phyloP scores from a whole-genome alignment of 139 green algal species.

The Yamagishiella unicocca region DNA sequence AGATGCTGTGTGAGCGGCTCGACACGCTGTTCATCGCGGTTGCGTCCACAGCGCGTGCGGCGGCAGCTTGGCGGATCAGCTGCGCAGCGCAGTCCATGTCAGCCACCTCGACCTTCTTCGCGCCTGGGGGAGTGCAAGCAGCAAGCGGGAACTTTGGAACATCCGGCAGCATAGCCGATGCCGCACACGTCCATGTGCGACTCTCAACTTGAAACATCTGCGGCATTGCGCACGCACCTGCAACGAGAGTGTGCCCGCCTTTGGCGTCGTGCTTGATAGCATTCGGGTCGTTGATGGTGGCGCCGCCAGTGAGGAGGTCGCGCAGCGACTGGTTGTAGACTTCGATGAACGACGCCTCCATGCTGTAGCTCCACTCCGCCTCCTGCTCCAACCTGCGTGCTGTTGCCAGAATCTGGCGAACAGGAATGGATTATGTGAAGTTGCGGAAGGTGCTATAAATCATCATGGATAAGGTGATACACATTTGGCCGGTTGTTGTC shows the following conservation, averaged over 20 bases:
- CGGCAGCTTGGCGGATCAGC: constrained; percentile 76
- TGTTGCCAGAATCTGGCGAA: constrained; percentile 77
- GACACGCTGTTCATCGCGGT: constrained; percentile 96
- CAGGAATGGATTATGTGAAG: too few relatives aligned
- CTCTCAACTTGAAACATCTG: too few relatives aligned
- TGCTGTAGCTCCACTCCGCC: constrained; percentile 87
- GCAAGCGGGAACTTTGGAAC: not conserved
- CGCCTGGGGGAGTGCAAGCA: not conserved
- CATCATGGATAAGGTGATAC: not conserved
- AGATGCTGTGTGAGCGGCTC: constrained; percentile 92
- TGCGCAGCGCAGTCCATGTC: constrained; percentile 75
- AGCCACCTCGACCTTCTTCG: constrained; percentile 67
- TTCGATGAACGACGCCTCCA: constrained; percentile 94
- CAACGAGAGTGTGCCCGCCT: constrained; percentile 83
- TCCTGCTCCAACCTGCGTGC: constrained; percentile 70
- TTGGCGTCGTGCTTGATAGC: constrained; percentile 89
- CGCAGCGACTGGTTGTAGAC: constrained; percentile 62
- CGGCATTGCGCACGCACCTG: constrained; percentile 62
- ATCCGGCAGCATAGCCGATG: not conserved
- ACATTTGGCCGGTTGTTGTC: too few relatives aligned
- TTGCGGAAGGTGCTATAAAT: too few relatives aligned
- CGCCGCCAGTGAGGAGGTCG: constrained; percentile 81
- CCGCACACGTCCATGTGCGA: not conserved
- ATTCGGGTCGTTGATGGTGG: constrained; percentile 70
- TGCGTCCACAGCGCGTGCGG: constrained; percentile 78